Evolutionary conservation across 306 rosid species (phyloP), one percentile per base, ranked within the genome.

Genomic region (Malus sieversii): DNA sequence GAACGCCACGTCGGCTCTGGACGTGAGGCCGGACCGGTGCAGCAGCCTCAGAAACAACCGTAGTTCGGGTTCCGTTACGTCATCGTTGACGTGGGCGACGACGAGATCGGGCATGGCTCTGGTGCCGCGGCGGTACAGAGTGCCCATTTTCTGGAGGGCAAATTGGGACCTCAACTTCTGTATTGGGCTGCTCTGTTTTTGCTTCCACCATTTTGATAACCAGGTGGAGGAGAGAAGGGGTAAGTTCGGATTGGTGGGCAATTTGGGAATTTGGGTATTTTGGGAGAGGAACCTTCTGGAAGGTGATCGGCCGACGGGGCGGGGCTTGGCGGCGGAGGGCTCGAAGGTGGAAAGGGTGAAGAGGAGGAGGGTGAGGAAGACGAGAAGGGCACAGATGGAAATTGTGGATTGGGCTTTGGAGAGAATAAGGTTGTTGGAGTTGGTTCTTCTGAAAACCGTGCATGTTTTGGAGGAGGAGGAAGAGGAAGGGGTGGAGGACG

Each of bases 301-400:
- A 14, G 81, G 53, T 29, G 76, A 45, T 71, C 71, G 4, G 57
- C 25, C 25, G 77, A 30, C 23, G 44, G 81, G 62, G 52, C 75
- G 52, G 23, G 70, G 14, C 23, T 45, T 72, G 60, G 73, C 53
- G 74, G 59, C 59, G 74, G 99, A 91, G 74, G 99, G 92, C 61
- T 88, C 96, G 77, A 95, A 82, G 15, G 99, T 89, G 33, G 97
- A 89, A 70, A 95, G 93, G 10, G 99, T 83, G 85, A 95, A 92
- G 76, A 95, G 89, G 35, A 92, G 89, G 72, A 95, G 92, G 10
- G 99, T 92, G 57, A 83, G 35, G 85, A 92, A 85, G 25, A 92
- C 81, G 30, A 95, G 88, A 6, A 92, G 87, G 0, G 88, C 93
- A 4, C 99, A 95, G 8, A 95, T 82, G 5, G 96, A 92, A 48